phyloP scores from a whole-genome alignment of 2,329 filamentous ascomycete genomes.

The Fusarium gaditjirri region DNA sequence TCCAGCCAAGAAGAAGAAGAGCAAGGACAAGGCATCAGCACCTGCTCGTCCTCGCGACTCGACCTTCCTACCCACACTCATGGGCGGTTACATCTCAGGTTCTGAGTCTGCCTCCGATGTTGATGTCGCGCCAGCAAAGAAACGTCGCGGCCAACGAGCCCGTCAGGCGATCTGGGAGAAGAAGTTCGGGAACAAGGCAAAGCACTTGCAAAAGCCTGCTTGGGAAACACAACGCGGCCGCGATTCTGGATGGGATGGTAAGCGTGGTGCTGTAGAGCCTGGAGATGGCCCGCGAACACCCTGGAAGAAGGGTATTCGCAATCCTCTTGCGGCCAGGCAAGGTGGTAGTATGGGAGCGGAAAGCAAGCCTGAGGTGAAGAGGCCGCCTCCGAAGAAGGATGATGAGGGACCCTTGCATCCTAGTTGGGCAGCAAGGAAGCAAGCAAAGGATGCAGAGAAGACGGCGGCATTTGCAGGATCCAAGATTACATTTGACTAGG shows the following conservation, averaged over 20 bases:
- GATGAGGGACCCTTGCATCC: constrained; percentile 69
- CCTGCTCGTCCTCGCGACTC: constrained; percentile 52
- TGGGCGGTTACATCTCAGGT: constrained; percentile 82
- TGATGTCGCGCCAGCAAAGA: constrained; percentile 69
- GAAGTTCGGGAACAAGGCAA: constrained; percentile 78
- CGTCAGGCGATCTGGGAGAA: constrained; percentile 83
- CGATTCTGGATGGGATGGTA: constrained; percentile 68
- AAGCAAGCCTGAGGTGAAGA: constrained; percentile 25
- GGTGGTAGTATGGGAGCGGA: background rate
- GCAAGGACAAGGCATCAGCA: constrained; percentile 32
- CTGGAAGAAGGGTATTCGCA: constrained; percentile 64
- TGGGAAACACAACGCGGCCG: constrained; percentile 47
- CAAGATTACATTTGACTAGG: constrained; percentile 68
- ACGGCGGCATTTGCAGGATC: constrained; percentile 64
- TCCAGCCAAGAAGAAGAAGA: constrained; percentile 50
- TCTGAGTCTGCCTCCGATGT: constrained; percentile 77
- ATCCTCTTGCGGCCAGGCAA: constrained; percentile 45
- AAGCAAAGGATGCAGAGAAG: constrained; percentile 66
- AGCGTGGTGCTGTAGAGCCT: constrained; percentile 63
- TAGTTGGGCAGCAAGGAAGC: constrained; percentile 72
- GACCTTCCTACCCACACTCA: constrained; percentile 78
- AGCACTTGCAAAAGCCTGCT: constrained; percentile 65
- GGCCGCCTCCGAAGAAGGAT: constrained; percentile 51
- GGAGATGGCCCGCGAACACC: constrained; percentile 55
- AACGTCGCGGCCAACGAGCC: constrained; percentile 83